Base-by-base conservation (phyloP, 352 stramenopile genomes). In the Globisporangium canariense region DNA sequence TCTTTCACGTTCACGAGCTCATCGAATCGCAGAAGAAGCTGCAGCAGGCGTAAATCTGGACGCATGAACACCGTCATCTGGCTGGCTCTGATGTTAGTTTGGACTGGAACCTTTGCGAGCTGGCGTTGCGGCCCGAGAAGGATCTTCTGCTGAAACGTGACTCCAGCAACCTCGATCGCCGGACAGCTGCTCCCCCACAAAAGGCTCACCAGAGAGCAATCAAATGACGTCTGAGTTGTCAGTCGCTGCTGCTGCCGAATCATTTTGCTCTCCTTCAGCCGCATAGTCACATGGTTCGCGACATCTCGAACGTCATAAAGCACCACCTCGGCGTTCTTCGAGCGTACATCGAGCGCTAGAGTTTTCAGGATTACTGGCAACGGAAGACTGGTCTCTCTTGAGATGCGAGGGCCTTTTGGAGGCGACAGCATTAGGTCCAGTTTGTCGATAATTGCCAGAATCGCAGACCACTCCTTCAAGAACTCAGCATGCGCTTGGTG, bases 21-120 rank as follows among this genome's bases (percentile, higher is more conserved):
- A 20, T 90, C 77, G 9, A 90, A 64, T 4, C 70, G 76, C 25
- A 85, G 50, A 38, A 83, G 66, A 4, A 90, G 46, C 6, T 88
- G 60, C 18, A 90, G 10, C 30, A 90, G 61, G n/a, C 70, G 75
- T 22, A 66, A 73, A 10, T 71, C 56, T 10, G 75, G 71, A 13
- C 56, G 63, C 56, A 76, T 66, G 51, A 60, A 71, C n/a, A 83
- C 38, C 4, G 58, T 55, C 43, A 81, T 61, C 0, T 70, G 34
- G 5, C 1, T 41, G 28, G 67, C 65, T 45, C n/a, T 54, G 20
- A 76, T 55, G 0, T 36, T 65, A 14, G 10, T 74, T 50, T 61
- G 66, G 9, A 62, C 40, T 10, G 56, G 52, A 5, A 51, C 36
- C 18, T 64, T 65, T 4, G 57, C 60, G 2, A 73, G 61, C 43